Conservation (phyloP, 1,284 basidiomycete species). For the Trichosporon inkin region DNA sequence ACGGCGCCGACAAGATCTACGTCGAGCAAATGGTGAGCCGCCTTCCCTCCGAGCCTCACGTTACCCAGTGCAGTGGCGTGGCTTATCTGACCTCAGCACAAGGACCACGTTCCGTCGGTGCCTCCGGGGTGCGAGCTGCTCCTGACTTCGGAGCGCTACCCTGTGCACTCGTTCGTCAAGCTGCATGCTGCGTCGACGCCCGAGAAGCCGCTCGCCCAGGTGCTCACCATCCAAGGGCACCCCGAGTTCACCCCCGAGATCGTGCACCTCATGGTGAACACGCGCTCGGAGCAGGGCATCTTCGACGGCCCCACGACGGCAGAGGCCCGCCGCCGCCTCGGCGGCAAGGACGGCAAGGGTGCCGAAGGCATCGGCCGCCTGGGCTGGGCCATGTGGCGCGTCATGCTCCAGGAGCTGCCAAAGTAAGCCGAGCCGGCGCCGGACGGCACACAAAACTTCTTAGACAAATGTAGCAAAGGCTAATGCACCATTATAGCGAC, state of each 20-base stretch:
- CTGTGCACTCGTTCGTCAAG: constrained; percentile 53
- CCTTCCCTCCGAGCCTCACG: not conserved
- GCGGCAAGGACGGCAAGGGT: constrained; percentile 49
- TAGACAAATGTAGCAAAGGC: not conserved
- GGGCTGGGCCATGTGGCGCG: constrained; percentile 52
- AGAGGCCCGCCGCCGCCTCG: constrained; percentile 49
- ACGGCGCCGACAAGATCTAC: constrained; percentile 39
- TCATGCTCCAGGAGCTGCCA: constrained; percentile 49
- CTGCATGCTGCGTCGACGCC: constrained; percentile 48
- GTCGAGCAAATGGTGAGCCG: constrained; percentile 25
- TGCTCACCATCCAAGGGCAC: constrained; percentile 54
- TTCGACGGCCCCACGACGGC: constrained; percentile 46
- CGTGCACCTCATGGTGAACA: constrained; percentile 52
- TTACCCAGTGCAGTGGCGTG: too few species aligned
- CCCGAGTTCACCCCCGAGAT: constrained; percentile 55
- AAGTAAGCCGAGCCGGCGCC: constrained; percentile 13
- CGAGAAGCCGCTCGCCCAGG: constrained; percentile 41
- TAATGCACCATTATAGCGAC: constrained; percentile 14
- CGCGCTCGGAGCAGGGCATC: constrained; percentile 48
- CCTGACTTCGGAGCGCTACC: constrained; percentile 49
- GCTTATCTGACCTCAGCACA: constrained; percentile 38
- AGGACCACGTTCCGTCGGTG: constrained; percentile 51
- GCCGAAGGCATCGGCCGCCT: constrained; percentile 52
- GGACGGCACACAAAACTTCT: too few species aligned
- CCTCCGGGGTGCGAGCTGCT: constrained; percentile 52